phyloP scores from a whole-genome alignment of 1,284 basidiomycete genomes.

The Schizopora paradoxa region DNA sequence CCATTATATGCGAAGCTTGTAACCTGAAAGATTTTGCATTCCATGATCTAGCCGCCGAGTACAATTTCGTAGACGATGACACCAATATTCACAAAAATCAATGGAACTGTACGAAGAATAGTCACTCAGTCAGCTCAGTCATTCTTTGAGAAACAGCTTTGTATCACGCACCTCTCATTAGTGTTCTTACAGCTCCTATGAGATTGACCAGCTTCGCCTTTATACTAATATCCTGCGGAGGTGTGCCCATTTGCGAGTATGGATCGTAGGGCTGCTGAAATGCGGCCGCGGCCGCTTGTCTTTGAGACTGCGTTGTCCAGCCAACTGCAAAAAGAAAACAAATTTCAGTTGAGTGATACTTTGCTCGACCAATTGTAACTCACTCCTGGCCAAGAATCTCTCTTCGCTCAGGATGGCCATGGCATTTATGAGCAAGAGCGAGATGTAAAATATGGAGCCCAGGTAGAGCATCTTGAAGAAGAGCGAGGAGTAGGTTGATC shows the following conservation, averaged over 20 bases:
- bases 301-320: conserved; percentile 69
- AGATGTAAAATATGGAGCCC: conserved; percentile 67
- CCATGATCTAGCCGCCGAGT: conserved; percentile 41
- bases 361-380: conserved; percentile 32
- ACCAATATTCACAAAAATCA: conserved; percentile 78
- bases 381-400: conserved; percentile 89
- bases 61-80: conserved; percentile 80
- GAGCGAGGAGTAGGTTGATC: conserved; percentile 18
- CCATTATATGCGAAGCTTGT: not conserved
- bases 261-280: conserved; percentile 66
- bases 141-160: conserved; percentile 1
- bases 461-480: conserved; percentile 43
- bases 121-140: conserved; percentile 13
- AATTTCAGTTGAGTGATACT: conserved; percentile 10
- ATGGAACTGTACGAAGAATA: conserved; percentile 59
- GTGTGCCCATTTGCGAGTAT: conserved; percentile 45
- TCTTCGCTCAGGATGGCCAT: conserved; percentile 94
- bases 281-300: conserved; percentile 45
- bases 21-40: conserved; percentile 1
- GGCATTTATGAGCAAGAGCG: conserved; percentile 85
- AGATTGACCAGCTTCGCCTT: conserved; percentile 88
- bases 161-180: conserved; percentile 83
- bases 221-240: conserved; percentile 59
- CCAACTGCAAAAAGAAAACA: conserved; percentile 59
- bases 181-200: conserved; percentile 88